phyloP scores from a whole-genome alignment of 129 eudicot species.

The Daucus carota region DH1_v3.0 NC_030389.2:42566501-42567000 shows the following conservation, averaged over 20 bases:
- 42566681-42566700: background rate
- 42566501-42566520: slow-evolving; percentile 32
- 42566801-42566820: background rate
- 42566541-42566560: background rate
- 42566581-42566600: background rate
- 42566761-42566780: slow-evolving; percentile 1
- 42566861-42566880: background rate
- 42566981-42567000: background rate
- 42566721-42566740: background rate
- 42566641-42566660: background rate
- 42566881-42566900: background rate
- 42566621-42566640: background rate
- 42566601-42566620: background rate
- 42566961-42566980: background rate
- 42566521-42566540: slow-evolving; percentile 27
- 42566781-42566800: background rate
- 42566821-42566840: background rate
- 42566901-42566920: background rate
- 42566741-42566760: background rate
- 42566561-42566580: background rate
- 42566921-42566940: slow-evolving; percentile 1
- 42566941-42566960: background rate
- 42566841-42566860: background rate
- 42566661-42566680: background rate
- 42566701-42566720: background rate